Evolutionary conservation across 2,329 filamentous ascomycete genomes (phyloP).

Genomic region (Botrytis fragariae): DNA sequence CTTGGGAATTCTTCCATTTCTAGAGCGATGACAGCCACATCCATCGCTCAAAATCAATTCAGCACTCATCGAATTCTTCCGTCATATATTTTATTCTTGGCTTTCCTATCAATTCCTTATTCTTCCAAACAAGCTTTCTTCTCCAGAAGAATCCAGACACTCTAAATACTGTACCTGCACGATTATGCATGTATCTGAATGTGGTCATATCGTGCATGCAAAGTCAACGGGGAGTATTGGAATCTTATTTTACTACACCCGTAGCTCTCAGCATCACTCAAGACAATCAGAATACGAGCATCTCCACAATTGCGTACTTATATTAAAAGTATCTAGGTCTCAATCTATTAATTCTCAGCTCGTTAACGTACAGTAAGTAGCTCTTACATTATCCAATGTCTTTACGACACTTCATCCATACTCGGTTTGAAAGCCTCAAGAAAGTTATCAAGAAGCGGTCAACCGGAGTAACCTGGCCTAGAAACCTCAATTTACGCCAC

Average conservation of each 20-base stretch:
- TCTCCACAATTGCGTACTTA: not conserved
- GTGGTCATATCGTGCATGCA: conserved; percentile 13
- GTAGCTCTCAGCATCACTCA: not conserved
- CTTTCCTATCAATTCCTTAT: not conserved
- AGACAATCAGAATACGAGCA: not conserved
- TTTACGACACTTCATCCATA: not conserved
- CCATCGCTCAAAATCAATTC: not conserved
- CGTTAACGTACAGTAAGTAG: not conserved
- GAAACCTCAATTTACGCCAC: not conserved
- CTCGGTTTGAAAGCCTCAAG: not conserved
- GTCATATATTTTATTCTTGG: not conserved
- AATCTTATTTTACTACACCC: not conserved
- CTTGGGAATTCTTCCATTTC: not conserved
- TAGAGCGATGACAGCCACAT: conserved; percentile 1
- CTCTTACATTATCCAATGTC: not conserved
- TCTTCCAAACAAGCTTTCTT: conserved; percentile 16
- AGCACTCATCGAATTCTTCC: not conserved
- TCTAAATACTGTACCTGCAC: conserved; percentile 15
- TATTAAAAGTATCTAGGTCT: not conserved
- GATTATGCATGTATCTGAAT: conserved; percentile 18
- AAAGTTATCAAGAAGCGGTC: not conserved
- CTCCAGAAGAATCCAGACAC: not conserved
- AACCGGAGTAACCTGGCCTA: not conserved
- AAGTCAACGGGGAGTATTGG: not conserved
- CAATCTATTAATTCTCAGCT: not conserved